A percentile compares a stretch with the other conserved stretches of the same genome.
These are phyloP conservation scores for Trypanosoma mega DNA, from an alignment of 208 protist species.

Conservation along the genomic window DNA sequence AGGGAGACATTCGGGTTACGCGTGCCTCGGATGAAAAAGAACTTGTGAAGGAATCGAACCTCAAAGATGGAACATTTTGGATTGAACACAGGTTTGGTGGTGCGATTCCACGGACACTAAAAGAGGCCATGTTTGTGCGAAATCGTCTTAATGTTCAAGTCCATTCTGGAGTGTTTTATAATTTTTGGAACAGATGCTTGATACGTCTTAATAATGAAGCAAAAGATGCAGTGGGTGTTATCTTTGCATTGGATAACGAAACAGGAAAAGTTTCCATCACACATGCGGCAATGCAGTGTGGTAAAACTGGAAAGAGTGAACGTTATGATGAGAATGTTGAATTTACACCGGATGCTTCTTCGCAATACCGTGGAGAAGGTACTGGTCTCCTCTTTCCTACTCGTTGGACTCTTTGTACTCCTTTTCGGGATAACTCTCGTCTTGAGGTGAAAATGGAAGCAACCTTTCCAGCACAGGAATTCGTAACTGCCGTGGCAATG, in stretches of 20 bases:
- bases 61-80: constrained; percentile 40
- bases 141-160: constrained; percentile 10
- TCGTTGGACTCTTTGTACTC: constrained; percentile 32
- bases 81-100: constrained; percentile 61
- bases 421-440: constrained; percentile 25
- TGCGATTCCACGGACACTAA: constrained; percentile 37
- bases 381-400: constrained; percentile 47
- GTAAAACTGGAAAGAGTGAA: constrained; percentile 31
- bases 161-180: neutral
- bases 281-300: constrained; percentile 33
- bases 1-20: constrained; percentile 37
- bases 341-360: constrained; percentile 20
- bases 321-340: constrained; percentile 25
- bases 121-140: constrained; percentile 36
- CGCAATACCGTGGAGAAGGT: constrained; percentile 34
- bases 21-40: constrained; percentile 50
- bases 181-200: constrained; percentile 36
- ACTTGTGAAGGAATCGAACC: constrained; percentile 27
- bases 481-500: constrained; percentile 39
- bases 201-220: constrained; percentile 49
- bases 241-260: constrained; percentile 22
- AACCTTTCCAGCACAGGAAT: constrained; percentile 51
- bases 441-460: constrained; percentile 35
- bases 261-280: constrained; percentile 5
- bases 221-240: constrained; percentile 32